Evolutionary conservation across 2,329 filamentous ascomycete species (phyloP).

Genomic region (Trichoderma breve): DNA sequence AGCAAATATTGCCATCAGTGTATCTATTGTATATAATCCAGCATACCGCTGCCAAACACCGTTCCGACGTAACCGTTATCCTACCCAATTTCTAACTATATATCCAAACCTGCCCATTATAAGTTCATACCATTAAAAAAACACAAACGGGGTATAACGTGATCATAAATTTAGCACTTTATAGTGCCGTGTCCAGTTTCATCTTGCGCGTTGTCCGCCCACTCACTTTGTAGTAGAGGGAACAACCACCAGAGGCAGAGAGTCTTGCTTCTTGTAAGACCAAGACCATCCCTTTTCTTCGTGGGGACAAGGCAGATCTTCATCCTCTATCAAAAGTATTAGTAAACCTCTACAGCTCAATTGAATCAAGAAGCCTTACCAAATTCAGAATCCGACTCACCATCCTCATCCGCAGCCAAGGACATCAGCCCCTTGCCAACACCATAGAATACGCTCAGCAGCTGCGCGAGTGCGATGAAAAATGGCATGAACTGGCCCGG

Average conservation of each 20-base stretch:
- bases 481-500: conserved; percentile 31
- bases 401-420: not conserved
- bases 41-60: not conserved
- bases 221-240: not conserved
- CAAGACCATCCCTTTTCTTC: not conserved
- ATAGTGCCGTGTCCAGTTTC: not conserved
- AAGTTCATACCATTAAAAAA: not conserved
- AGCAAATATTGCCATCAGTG: not conserved
- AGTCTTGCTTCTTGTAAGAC: not conserved
- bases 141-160: not conserved
- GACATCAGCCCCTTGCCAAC: conserved; percentile 8
- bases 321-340: not conserved
- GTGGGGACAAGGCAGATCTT: not conserved
- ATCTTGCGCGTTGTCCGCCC: not conserved
- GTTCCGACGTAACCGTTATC: not conserved
- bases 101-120: not conserved
- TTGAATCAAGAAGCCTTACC: not conserved
- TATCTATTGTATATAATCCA: not conserved
- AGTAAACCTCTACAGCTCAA: not conserved
- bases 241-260: not conserved
- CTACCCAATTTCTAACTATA: not conserved
- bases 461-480: conserved; percentile 27
- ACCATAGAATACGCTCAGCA: conserved; percentile 25
- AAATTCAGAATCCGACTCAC: not conserved
- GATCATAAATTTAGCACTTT: not conserved